A percentile compares a stretch with the other conserved stretches of the same genome.
These are phyloP conservation scores for Agapanthus africanus DNA, from an alignment of 106 monocot genomes.

Conservation along the genomic window DNA sequence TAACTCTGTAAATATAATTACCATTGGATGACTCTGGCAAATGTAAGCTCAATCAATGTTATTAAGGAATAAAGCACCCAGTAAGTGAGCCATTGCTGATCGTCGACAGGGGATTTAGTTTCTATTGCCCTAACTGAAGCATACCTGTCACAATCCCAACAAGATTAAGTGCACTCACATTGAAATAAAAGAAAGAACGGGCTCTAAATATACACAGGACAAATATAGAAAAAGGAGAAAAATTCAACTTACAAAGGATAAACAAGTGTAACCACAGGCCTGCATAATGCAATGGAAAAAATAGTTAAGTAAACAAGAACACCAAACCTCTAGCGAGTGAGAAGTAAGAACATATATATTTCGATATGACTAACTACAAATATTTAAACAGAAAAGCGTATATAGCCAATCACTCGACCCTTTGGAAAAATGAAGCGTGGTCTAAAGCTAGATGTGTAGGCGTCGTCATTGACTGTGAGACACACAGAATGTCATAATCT, in stretches of 20 bases:
- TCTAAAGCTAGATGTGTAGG: no score
- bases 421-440: no score
- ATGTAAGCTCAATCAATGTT: constrained; percentile 85
- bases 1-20: constrained; percentile 8
- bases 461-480: no score
- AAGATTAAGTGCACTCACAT: background rate
- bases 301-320: background rate
- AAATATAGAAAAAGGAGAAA: background rate
- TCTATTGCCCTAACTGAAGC: constrained; percentile 88
- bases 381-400: background rate
- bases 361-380: background rate
- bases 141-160: constrained; percentile 39
- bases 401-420: no score
- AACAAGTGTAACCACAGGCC: constrained; percentile 73
- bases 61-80: constrained; percentile 79
- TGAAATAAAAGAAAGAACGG: background rate
- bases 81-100: constrained; percentile 89
- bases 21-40: constrained; percentile 67
- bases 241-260: constrained; percentile 71
- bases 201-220: background rate
- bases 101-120: constrained; percentile 63
- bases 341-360: background rate
- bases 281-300: constrained; percentile 24
- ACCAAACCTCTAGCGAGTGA: background rate
- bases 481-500: no score